Conservation (phyloP, 306 rosid genomes). For the Malus orientalis region DNA sequence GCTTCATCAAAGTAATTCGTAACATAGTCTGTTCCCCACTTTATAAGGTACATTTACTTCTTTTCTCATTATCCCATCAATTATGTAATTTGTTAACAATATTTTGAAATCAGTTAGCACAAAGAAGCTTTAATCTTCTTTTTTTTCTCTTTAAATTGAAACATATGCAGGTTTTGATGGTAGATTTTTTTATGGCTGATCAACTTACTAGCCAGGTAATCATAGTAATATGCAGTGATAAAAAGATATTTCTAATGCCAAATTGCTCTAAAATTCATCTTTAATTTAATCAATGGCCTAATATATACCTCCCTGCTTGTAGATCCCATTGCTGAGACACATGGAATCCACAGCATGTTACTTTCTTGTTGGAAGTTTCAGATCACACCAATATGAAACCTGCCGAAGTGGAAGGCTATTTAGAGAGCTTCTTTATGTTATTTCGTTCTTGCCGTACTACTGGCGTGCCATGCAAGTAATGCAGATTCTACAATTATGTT, state of each 20-base stretch:
- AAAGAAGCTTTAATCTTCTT: too few relatives aligned
- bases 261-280: neutral
- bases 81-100: neutral
- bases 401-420: constrained; percentile 57
- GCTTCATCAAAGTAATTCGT: constrained; percentile 67
- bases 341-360: constrained; percentile 66
- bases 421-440: constrained; percentile 55
- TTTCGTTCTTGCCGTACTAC: constrained; percentile 78
- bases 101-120: neutral
- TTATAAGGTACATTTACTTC: constrained; percentile 48
- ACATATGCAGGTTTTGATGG: constrained; percentile 55
- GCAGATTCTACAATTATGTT: neutral
- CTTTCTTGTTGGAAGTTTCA: constrained; percentile 44
- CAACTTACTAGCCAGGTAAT: constrained; percentile 95
- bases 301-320: neutral
- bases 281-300: neutral
- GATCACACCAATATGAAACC: constrained; percentile 31
- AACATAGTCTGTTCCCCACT: constrained; percentile 79
- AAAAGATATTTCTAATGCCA: neutral
- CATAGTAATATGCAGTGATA: too few relatives aligned
- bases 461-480: constrained; percentile 98
- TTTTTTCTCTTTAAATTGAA: too few relatives aligned
- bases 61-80: neutral
- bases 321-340: constrained; percentile 81
- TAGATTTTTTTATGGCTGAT: constrained; percentile 93